Evolutionary conservation across 2,329 filamentous ascomycete genomes (phyloP).

Genomic region (Lachnellula subtilissima): DNA sequence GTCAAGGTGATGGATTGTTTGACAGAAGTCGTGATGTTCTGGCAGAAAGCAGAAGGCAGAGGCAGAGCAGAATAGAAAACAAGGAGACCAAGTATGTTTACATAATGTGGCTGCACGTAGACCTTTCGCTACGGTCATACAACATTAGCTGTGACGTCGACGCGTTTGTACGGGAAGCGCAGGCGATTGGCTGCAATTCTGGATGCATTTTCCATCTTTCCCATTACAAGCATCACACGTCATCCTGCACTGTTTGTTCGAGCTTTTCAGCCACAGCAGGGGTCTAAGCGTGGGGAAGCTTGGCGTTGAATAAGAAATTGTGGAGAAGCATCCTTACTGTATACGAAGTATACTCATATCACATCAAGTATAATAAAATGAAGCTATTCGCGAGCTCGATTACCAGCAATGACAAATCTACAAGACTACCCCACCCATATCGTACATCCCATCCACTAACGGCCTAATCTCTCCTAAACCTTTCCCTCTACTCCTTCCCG

Average conservation of each 20-base stretch:
- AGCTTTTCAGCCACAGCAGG: too few species aligned
- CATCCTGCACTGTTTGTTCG: too few species aligned
- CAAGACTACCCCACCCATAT: background rate
- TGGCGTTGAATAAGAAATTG: too few species aligned
- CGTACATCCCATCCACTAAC: background rate
- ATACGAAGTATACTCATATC: too few species aligned
- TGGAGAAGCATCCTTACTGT: too few species aligned
- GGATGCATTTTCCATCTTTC: background rate
- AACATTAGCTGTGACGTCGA: background rate
- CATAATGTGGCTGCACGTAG: too few species aligned
- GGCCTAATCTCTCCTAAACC: background rate
- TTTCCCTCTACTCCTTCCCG: background rate
- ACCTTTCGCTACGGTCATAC: background rate
- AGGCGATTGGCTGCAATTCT: background rate
- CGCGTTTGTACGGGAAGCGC: background rate
- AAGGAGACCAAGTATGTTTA: background rate
- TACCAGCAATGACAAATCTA: background rate
- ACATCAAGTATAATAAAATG: background rate
- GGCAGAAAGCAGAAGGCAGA: background rate
- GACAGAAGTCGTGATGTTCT: background rate
- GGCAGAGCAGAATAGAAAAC: background rate
- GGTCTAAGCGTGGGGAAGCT: too few species aligned
- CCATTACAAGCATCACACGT: background rate
- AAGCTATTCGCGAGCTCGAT: background rate
- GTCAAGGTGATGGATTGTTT: background rate